Percentiles rank a stretch among this genome's conserved stretches.
Conservation (phyloP, 169 alveolate species). For the Plasmodium adleri region DNA sequence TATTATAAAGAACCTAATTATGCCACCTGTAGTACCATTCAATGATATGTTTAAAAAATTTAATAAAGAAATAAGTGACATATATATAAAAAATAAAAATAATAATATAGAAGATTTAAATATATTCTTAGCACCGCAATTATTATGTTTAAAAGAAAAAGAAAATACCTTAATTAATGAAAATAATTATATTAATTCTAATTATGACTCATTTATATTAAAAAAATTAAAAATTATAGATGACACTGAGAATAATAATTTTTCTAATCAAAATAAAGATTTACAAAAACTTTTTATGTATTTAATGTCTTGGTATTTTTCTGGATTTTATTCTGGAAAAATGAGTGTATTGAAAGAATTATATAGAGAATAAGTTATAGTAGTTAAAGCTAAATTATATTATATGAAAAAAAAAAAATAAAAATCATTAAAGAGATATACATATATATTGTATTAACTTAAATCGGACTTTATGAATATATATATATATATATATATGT, state of each 20-base stretch:
- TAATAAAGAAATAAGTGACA: constrained; percentile 75
- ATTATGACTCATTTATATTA: constrained; percentile 56
- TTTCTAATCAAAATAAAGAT: constrained; percentile 26
- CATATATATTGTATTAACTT: background rate
- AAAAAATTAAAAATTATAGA: constrained; percentile 42
- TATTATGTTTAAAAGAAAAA: constrained; percentile 55
- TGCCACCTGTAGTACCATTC: constrained; percentile 68
- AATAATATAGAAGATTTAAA: constrained; percentile 14
- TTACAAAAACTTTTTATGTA: constrained; percentile 53
- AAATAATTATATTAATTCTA: constrained; percentile 23
- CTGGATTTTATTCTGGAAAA: constrained; percentile 76
- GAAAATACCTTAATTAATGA: constrained; percentile 32
- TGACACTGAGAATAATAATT: constrained; percentile 6
- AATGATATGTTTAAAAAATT: constrained; percentile 40
- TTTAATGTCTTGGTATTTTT: constrained; percentile 77
- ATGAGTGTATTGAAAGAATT: constrained; percentile 52
- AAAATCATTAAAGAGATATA: background rate
- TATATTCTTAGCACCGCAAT: constrained; percentile 55
- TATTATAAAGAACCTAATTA: constrained; percentile 23
- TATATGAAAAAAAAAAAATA: background rate
- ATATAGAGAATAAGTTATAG: constrained; percentile 1
- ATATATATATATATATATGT: constrained; percentile 12
- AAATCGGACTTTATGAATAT: background rate
- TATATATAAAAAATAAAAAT: constrained; percentile 44
- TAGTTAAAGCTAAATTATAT: background rate